Evolutionary conservation across 2,329 filamentous ascomycete genomes (phyloP), one percentile per base, ranked within the genome.

Genomic region (Karstenula rhodostoma): DNA sequence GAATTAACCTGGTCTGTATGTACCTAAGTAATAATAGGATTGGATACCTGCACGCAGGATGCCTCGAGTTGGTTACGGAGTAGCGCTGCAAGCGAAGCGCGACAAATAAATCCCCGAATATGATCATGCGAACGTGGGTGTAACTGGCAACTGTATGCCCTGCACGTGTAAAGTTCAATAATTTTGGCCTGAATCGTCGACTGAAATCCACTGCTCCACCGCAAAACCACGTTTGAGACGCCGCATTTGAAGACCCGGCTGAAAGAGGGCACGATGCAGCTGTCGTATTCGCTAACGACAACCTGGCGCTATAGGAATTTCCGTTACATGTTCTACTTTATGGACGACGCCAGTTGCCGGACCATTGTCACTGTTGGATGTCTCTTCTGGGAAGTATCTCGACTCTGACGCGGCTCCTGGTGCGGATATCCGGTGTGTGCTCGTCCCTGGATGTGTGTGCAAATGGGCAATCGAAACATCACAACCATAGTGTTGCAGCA

Each of bases 231-330:
- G 19, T 10, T 47, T 13, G 23, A 22, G 44, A 7, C 12, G 4
- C 12, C 6, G 44, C 2, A n/a, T 27, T 47, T 3, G 22, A 33
- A 42, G 25, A 19, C 12, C 3, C 15, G 4, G 17, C 23, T 19
- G 8, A 9, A 42, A 15, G 17, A 37, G 3, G 17, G 19, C 32
- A 29, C 43, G n/a, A 15, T 27, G 37, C 50, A 43, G 35, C 35
- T 13, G 17, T 40, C 49, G 52, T 52, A 53, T 52, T 57, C 47
- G 49, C 37, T 15, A 32, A 27, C 55, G 43, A 52, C 22, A 32
- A 29, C 23, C 27, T 50, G 58, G 33, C 50, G 12, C n/a, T 8
- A 22, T n/a, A 29, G 35, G 35, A 15, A 15, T n/a, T n/a, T 43
- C 22, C 29, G 23, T 43, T 43, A 43, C 50, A 52, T n/a, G 43